These are phyloP conservation scores for Mucor irregularis DNA, from an alignment of 371 early-diverging fungal species.

Conservation along the genomic window DNA sequence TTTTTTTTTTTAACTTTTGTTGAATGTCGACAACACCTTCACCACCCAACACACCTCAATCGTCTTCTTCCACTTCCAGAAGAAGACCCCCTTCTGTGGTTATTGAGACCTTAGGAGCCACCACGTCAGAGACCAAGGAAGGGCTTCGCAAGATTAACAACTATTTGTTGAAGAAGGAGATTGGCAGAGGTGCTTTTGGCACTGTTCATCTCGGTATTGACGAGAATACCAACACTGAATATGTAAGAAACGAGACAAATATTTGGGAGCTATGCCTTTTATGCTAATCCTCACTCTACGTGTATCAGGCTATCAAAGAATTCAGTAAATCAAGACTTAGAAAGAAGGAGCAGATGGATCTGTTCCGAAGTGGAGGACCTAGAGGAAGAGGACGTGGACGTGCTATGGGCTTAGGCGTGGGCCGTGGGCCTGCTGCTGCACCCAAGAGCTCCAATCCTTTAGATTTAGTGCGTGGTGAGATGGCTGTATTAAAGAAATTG, in stretches of 20 bases:
- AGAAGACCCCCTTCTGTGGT: conserved; percentile 47
- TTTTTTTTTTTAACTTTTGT: conserved; percentile 2
- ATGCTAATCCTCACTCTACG: neutral
- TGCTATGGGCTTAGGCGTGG: conserved; percentile 33
- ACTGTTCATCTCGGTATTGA: conserved; percentile 82
- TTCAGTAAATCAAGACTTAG: conserved; percentile 85
- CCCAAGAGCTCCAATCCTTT: conserved; percentile 59
- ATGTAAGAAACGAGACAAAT: conserved; percentile 53
- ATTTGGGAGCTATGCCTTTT: no score
- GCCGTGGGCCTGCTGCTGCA: conserved; percentile 4
- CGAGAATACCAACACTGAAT: conserved; percentile 50
- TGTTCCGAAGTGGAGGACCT: conserved; percentile 43
- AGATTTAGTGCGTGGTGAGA: conserved; percentile 85
- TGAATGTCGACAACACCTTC: conserved; percentile 9
- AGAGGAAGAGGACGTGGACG: conserved; percentile 44
- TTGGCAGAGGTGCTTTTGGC: conserved; percentile 91
- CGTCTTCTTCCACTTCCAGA: conserved; percentile 5
- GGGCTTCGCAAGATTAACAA: conserved; percentile 78
- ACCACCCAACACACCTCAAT: conserved; percentile 2
- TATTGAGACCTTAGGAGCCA: conserved; percentile 74
- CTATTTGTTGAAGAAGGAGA: conserved; percentile 70
- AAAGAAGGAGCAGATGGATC: conserved; percentile 65
- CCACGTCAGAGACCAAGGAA: conserved; percentile 64
- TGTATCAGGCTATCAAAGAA: conserved; percentile 88
- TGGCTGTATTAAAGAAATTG: conserved; percentile 94